phyloP scores from a whole-genome alignment of 2,329 filamentous ascomycete species.

The Aspergillus phoenicis region DNA sequence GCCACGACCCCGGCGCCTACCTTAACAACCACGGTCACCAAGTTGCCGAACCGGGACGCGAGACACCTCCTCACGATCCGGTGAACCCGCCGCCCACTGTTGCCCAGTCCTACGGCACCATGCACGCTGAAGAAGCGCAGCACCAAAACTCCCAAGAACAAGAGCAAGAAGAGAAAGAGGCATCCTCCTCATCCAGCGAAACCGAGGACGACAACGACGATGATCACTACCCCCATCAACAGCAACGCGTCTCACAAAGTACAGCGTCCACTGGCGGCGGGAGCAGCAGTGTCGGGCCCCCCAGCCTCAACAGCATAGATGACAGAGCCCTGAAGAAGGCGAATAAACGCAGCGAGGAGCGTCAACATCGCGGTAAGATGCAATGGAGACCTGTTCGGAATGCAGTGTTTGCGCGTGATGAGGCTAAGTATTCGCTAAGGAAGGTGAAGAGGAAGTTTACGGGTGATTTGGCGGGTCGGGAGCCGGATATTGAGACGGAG shows the following conservation, averaged over 20 bases:
- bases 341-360: slow-evolving; percentile 59
- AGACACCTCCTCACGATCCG: slow-evolving; percentile 56
- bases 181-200: slow-evolving; percentile 22
- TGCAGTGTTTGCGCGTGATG: slow-evolving; percentile 81
- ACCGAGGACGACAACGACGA: slow-evolving; percentile 24
- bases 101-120: not conserved
- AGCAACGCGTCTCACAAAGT: not conserved
- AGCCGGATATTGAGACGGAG: slow-evolving; percentile 87
- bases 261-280: not conserved
- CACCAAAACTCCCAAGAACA: not conserved
- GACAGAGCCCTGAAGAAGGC: slow-evolving; percentile 39
- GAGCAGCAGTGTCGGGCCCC: not conserved
- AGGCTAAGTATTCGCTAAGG: slow-evolving; percentile 75
- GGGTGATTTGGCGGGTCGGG: slow-evolving; percentile 71
- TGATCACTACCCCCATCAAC: not conserved
- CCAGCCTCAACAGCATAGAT: slow-evolving; percentile 22
- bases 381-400: slow-evolving; percentile 93
- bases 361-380: slow-evolving; percentile 88
- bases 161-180: slow-evolving; percentile 16
- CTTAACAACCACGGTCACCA: slow-evolving; percentile 57
- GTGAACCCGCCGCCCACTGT: slow-evolving; percentile 41
- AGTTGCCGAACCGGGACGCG: slow-evolving; percentile 58
- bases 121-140: slow-evolving; percentile 35
- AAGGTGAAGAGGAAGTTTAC: slow-evolving; percentile 73
- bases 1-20: slow-evolving; percentile 69